Percentiles rank a stretch among this genome's conserved stretches.
Conservation (phyloP, 164 flowering plant species). For the Dillenia turbinata region DNA sequence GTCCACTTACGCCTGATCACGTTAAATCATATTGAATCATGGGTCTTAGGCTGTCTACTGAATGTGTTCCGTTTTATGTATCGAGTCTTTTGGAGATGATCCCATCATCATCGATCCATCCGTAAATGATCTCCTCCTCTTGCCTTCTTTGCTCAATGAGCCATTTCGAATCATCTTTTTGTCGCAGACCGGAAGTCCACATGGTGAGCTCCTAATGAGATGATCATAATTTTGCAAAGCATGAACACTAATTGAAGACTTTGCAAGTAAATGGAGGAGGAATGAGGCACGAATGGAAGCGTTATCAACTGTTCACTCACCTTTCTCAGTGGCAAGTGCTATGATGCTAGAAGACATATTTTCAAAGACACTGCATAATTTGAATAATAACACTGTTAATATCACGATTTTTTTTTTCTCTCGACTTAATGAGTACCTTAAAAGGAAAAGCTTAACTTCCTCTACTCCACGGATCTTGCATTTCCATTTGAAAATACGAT, state of each 20-base stretch:
- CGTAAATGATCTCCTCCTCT: conserved; percentile 48
- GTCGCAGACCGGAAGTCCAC: conserved; percentile 42
- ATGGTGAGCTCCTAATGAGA: conserved; percentile 47
- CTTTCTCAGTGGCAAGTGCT: conserved; percentile 53
- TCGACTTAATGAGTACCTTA: not conserved
- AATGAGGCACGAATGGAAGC: not conserved
- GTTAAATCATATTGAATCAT: too few species aligned
- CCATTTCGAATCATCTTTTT: conserved; percentile 51
- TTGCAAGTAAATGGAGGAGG: not conserved
- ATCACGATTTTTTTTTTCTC: too few species aligned
- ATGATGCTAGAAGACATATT: conserved; percentile 46
- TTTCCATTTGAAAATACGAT: conserved; percentile 57
- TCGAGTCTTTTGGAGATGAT: too few species aligned
- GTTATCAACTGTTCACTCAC: conserved; percentile 8
- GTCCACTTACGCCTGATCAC: too few species aligned
- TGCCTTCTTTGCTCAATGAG: conserved; percentile 41
- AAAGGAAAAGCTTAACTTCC: conserved; percentile 35
- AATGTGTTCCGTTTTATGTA: too few species aligned
- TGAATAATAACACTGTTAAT: not conserved
- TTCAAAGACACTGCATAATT: conserved; percentile 38
- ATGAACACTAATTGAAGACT: not conserved
- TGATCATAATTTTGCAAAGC: not conserved
- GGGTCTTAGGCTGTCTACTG: too few species aligned
- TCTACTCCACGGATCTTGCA: conserved; percentile 74
- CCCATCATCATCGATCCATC: conserved; percentile 48